These are phyloP conservation scores for Candida chilensis DNA, from an alignment of 805 yeast species.

Conservation along the genomic window DNA sequence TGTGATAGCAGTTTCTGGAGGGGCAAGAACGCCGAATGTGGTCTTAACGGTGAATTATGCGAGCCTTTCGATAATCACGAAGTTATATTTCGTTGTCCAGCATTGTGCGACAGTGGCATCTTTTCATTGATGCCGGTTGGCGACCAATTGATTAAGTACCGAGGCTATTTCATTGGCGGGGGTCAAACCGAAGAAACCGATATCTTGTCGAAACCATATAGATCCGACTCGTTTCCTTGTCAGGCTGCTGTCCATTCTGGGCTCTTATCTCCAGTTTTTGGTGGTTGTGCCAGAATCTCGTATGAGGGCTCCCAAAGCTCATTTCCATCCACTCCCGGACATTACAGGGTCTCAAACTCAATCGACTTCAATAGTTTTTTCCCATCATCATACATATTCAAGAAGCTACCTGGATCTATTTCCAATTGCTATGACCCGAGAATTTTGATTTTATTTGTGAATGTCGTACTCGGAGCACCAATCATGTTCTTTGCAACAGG, in stretches of 20 bases:
- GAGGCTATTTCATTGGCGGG: conserved; percentile 74
- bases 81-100: conserved; percentile 72
- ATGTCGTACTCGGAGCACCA: conserved; percentile 55
- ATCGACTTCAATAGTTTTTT: conserved; percentile 62
- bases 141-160: conserved; percentile 51
- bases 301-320: conserved; percentile 41
- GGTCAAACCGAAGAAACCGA: conserved; percentile 25
- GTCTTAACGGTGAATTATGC: conserved; percentile 59
- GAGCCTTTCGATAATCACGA: conserved; percentile 30
- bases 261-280: conserved; percentile 56
- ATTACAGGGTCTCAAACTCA: conserved; percentile 42
- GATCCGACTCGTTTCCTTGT: conserved; percentile 87
- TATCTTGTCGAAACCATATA: conserved; percentile 50
- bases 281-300: conserved; percentile 68
- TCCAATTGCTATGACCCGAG: conserved; percentile 68
- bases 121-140: conserved; percentile 76
- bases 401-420: conserved; percentile 18
- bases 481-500: conserved; percentile 44
- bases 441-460: conserved; percentile 41
- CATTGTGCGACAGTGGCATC: conserved; percentile 71
- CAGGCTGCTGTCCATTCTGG: conserved; percentile 90
- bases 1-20: conserved; percentile 49
- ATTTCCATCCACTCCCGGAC: conserved; percentile 42
- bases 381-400: conserved; percentile 65
- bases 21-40: conserved; percentile 74